Conservation (phyloP, 2,329 filamentous ascomycete species). For the Fusarium avenaceum region DNA sequence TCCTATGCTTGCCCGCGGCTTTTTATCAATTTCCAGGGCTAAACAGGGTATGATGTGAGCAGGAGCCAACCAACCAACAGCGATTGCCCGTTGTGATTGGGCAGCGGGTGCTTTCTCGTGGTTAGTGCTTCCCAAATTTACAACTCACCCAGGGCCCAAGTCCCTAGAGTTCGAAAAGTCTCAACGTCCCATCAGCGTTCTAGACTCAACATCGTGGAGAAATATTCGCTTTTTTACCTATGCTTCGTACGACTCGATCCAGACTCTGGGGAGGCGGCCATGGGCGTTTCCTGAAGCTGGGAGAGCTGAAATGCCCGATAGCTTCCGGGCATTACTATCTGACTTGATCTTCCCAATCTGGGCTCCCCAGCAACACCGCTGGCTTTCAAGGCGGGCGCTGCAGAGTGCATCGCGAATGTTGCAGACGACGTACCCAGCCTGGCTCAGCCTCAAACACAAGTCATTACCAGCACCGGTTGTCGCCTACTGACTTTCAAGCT, state of each 20-base stretch:
- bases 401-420: not conserved
- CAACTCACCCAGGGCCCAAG: not conserved
- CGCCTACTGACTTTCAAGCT: not conserved
- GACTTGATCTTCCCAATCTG: too few species aligned
- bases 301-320: slow-evolving; percentile 17
- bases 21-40: too few species aligned
- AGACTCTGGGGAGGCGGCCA: slow-evolving; percentile 19
- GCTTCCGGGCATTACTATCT: slow-evolving; percentile 6
- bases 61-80: slow-evolving; percentile 8
- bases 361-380: too few species aligned
- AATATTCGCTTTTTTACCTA: slow-evolving; percentile 5
- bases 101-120: not conserved
- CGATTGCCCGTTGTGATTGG: not conserved
- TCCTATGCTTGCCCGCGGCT: slow-evolving; percentile 14
- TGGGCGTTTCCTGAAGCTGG: not conserved
- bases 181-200: slow-evolving; percentile 30
- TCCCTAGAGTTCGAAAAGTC: not conserved
- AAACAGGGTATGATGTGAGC: slow-evolving; percentile 23
- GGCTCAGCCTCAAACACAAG: slow-evolving; percentile 19
- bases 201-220: slow-evolving; percentile 38
- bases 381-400: slow-evolving; percentile 5
- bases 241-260: slow-evolving; percentile 14
- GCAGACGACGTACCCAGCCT: not conserved
- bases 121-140: not conserved
- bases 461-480: not conserved